Percentiles rank a stretch among this genome's conserved stretches.
Conservation (phyloP, 2,329 filamentous ascomycete species). For the Cytospora mali region DNA sequence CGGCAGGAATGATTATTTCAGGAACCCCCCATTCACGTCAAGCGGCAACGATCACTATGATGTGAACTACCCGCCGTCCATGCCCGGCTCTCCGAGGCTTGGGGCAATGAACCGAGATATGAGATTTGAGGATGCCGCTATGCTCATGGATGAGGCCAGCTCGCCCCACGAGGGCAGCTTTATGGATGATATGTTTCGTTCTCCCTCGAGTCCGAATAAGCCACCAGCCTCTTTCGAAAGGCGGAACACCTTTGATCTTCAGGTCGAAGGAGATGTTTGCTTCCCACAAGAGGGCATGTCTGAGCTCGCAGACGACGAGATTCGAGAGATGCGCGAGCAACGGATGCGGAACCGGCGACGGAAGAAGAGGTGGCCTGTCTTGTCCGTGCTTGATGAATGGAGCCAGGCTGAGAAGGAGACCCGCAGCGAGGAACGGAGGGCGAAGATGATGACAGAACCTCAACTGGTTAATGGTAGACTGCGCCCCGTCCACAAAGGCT, state of each 20-base stretch:
- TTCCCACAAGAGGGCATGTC: constrained; percentile 81
- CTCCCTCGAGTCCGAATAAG: constrained; percentile 34
- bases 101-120: constrained; percentile 55
- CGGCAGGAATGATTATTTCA: constrained; percentile 43
- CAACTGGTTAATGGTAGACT: constrained; percentile 88
- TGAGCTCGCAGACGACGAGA: constrained; percentile 79
- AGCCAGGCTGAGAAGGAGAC: constrained; percentile 87
- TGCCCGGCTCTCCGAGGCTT: constrained; percentile 63
- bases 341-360: constrained; percentile 56
- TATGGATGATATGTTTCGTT: constrained; percentile 11
- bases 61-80: constrained; percentile 70
- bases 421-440: constrained; percentile 77
- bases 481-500: constrained; percentile 75
- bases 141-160: constrained; percentile 68
- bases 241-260: constrained; percentile 61
- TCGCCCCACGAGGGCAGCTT: constrained; percentile 26
- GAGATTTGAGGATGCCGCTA: constrained; percentile 64
- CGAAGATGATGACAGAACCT: constrained; percentile 92
- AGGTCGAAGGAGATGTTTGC: constrained; percentile 86
- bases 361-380: constrained; percentile 80
- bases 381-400: constrained; percentile 85
- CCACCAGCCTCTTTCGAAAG: constrained; percentile 45
- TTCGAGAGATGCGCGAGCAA: constrained; percentile 32
- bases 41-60: constrained; percentile 54
- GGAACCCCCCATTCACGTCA: constrained; percentile 31